Evolutionary conservation across 768 basidiomycete genomes (phyloP).

Genomic region (Arthromyces matolae): DNA sequence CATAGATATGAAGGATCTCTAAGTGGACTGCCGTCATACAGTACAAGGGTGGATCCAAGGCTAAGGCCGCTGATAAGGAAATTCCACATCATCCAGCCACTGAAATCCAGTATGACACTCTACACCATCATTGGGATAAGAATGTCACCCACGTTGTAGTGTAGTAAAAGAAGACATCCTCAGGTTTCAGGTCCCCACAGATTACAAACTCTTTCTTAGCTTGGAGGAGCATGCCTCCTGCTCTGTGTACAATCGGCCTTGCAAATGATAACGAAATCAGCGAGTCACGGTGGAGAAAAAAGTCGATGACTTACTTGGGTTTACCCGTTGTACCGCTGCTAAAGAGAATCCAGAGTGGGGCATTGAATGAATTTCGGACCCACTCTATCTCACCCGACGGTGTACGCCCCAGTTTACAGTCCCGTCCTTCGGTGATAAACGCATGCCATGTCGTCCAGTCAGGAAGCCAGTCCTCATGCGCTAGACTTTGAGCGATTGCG

Average conservation of each 20-base stretch:
- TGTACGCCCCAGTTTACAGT: constrained; percentile 44
- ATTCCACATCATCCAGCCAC: constrained; percentile 94
- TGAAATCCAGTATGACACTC: too few relatives aligned
- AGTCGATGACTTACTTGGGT: constrained; percentile 47
- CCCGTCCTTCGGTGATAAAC: constrained; percentile 47
- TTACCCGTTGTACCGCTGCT: constrained; percentile 80
- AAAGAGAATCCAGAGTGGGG: constrained; percentile 85
- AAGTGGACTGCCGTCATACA: constrained; percentile 81
- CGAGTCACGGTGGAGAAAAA: constrained; percentile 3
- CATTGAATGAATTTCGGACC: constrained; percentile 59
- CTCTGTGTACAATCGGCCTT: constrained; percentile 78
- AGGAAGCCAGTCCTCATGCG: constrained; percentile 15
- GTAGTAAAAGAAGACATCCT: constrained; percentile 80
- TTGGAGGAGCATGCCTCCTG: constrained; percentile 76
- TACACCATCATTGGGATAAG: constrained; percentile 2
- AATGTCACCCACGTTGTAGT: constrained; percentile 62
- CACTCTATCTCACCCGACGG: constrained; percentile 60
- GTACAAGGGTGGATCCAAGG: constrained; percentile 65
- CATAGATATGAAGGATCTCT: constrained; percentile 63
- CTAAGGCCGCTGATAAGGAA: constrained; percentile 67
- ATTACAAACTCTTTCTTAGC: constrained; percentile 67
- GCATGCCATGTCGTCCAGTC: constrained; percentile 54
- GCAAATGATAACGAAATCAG: constrained; percentile 5
- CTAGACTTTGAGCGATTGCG: constrained; percentile 32
- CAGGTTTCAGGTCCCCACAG: constrained; percentile 59